Evolutionary conservation across 371 early-diverging fungal genomes (phyloP).

Genomic region (Gilbertella persicaria): DNA sequence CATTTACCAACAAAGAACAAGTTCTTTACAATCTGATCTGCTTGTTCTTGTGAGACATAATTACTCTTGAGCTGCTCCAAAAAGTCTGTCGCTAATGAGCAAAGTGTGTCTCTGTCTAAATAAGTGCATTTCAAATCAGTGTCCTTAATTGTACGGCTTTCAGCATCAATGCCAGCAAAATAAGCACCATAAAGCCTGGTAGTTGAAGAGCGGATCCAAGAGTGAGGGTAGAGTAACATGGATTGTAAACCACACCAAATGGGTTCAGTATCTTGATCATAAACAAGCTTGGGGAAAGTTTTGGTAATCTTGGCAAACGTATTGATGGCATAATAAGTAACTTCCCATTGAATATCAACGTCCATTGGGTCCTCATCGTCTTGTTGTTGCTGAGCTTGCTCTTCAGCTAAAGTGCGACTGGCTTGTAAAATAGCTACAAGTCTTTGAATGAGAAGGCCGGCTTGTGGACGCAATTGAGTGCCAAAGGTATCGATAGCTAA

Average conservation of each 20-base stretch:
- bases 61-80: constrained; percentile 76
- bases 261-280: constrained; percentile 37
- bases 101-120: constrained; percentile 52
- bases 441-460: constrained; percentile 49
- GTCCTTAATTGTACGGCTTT: constrained; percentile 45
- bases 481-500: constrained; percentile 77
- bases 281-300: constrained; percentile 54
- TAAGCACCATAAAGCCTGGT: constrained; percentile 77
- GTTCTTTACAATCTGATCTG: constrained; percentile 91
- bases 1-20: constrained; percentile 87
- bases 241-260: constrained; percentile 63
- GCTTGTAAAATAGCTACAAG: constrained; percentile 54
- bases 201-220: constrained; percentile 82
- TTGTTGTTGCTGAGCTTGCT: constrained; percentile 31
- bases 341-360: constrained; percentile 75
- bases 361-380: constrained; percentile 54
- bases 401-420: constrained; percentile 49
- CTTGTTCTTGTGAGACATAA: constrained; percentile 74
- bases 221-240: constrained; percentile 81
- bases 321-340: constrained; percentile 78
- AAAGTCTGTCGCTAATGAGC: constrained; percentile 58
- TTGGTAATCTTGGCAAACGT: constrained; percentile 71
- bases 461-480: constrained; percentile 56
- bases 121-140: constrained; percentile 27
- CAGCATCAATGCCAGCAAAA: constrained; percentile 68